Evolutionary conservation across 257 asterid species (phyloP).

Genomic region (Fraxinus anomala): DNA sequence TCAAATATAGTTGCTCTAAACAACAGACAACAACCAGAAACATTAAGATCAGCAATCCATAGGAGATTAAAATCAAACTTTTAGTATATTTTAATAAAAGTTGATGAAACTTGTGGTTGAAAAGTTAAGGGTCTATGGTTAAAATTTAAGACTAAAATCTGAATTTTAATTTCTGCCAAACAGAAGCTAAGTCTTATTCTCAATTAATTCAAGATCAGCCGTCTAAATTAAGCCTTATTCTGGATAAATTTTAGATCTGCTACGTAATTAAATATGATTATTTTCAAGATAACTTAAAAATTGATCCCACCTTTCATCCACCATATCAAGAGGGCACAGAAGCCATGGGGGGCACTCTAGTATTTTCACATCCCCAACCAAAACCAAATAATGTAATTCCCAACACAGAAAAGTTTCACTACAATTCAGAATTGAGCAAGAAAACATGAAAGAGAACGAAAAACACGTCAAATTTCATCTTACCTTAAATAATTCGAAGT

Average conservation of each 20-base stretch:
- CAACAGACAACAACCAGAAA: neutral
- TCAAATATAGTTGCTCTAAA: neutral
- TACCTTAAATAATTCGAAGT: conserved; percentile 37
- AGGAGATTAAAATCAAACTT: too few species aligned
- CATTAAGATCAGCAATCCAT: neutral
- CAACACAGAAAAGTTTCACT: neutral
- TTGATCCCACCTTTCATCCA: conserved; percentile 12
- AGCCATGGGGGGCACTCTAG: conserved; percentile 37
- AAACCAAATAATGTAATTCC: conserved; percentile 12
- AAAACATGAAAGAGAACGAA: neutral
- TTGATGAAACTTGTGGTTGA: too few species aligned
- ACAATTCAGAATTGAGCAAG: neutral
- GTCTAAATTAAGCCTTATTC: neutral
- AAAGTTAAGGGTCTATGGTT: too few species aligned
- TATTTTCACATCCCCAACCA: conserved; percentile 37
- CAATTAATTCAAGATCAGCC: too few species aligned
- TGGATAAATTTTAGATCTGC: neutral
- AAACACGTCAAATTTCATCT: conserved; percentile 9
- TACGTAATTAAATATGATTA: neutral
- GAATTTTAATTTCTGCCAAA: too few species aligned
- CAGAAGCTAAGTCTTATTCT: too few species aligned
- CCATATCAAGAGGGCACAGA: conserved; percentile 22
- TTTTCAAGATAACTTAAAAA: too few species aligned
- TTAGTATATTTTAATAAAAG: too few species aligned
- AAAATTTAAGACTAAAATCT: too few species aligned